These are phyloP conservation scores for Apiospora aurea DNA, from an alignment of 2,329 filamentous ascomycete genomes.

Conservation along the genomic window DNA sequence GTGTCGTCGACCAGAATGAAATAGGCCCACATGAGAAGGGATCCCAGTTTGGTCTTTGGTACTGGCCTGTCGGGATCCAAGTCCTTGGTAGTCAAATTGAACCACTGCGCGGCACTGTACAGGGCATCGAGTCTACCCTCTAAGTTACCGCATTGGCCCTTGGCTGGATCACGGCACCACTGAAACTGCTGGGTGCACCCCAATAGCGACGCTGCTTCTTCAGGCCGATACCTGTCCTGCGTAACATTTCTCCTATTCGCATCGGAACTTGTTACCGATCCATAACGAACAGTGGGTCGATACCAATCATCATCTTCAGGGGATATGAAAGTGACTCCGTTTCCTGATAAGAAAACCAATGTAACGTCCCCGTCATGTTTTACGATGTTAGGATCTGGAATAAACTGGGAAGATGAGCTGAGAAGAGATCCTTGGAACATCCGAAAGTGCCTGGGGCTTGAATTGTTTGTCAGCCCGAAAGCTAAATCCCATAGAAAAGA, in stretches of 20 bases:
- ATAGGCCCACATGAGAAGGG: background rate
- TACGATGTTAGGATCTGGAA: constrained; percentile 17
- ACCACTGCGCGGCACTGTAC: background rate
- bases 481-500: no score
- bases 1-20: background rate
- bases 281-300: constrained; percentile 18
- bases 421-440: background rate
- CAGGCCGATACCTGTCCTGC: background rate
- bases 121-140: background rate
- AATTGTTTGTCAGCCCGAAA: no score
- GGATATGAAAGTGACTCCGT: constrained; percentile 27
- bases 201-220: constrained; percentile 20
- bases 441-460: background rate
- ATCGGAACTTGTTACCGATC: no score
- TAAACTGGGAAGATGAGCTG: constrained; percentile 1
- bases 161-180: background rate
- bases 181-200: constrained; percentile 18
- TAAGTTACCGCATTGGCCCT: background rate
- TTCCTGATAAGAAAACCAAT: constrained; percentile 30
- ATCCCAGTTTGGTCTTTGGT: background rate
- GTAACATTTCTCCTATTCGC: no score
- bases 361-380: constrained; percentile 23
- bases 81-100: background rate
- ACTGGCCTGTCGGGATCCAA: background rate
- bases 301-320: constrained; percentile 33